A percentile compares a stretch with the other conserved stretches of the same genome.
Conservation (phyloP, 1,284 basidiomycete genomes). For the Bjerkandera adusta region DNA sequence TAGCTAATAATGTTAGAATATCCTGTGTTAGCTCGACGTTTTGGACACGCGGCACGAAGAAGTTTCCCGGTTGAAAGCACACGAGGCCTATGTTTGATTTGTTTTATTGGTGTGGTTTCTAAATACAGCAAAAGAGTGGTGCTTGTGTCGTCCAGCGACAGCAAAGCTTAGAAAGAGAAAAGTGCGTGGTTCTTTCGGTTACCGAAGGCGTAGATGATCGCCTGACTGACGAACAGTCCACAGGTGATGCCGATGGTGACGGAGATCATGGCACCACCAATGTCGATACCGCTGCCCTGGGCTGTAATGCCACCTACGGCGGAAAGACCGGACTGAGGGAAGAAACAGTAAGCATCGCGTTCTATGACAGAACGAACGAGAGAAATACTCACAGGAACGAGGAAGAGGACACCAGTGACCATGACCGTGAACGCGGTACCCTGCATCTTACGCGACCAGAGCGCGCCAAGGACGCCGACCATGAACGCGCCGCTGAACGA, state of each 20-base stretch:
- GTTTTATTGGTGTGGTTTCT: too few relatives aligned
- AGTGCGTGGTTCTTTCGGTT: slow-evolving; percentile 78
- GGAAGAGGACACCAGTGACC: slow-evolving; percentile 84
- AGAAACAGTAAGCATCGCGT: too few relatives aligned
- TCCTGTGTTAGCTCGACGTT: too few relatives aligned
- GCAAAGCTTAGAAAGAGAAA: slow-evolving; percentile 82
- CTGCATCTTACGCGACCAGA: slow-evolving; percentile 81
- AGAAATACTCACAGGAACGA: slow-evolving; percentile 69
- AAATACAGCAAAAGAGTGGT: too few relatives aligned
- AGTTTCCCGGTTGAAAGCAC: too few relatives aligned
- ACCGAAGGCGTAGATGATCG: slow-evolving; percentile 84
- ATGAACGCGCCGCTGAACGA: slow-evolving; percentile 85
- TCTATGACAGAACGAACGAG: too few relatives aligned
- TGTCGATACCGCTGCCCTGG: slow-evolving; percentile 69
- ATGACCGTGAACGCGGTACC: slow-evolving; percentile 91
- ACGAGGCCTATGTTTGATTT: too few relatives aligned
- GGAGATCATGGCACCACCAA: slow-evolving; percentile 82
- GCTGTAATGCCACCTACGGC: slow-evolving; percentile 80
- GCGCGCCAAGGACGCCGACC: slow-evolving; percentile 77
- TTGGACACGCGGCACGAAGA: too few relatives aligned
- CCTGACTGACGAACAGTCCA: slow-evolving; percentile 86
- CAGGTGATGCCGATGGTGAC: slow-evolving; percentile 91
- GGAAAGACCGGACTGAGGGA: slow-evolving; percentile 73
- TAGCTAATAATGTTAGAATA: too few relatives aligned
- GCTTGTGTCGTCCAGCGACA: too few relatives aligned